Conservation (phyloP, 805 yeast species). For the Saccharomycopsis sp. region DNA sequence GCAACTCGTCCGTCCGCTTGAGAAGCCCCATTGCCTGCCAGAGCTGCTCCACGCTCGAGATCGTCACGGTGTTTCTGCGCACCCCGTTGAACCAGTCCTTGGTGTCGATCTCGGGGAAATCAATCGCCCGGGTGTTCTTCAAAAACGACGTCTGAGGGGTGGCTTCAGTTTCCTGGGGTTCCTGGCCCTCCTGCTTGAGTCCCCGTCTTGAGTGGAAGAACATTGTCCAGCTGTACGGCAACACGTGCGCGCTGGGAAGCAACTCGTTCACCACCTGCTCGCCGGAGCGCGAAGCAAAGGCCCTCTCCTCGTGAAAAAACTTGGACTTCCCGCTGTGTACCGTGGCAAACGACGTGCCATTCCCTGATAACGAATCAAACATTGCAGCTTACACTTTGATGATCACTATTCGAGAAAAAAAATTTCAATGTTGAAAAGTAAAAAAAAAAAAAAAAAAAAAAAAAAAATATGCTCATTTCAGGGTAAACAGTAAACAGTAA, state of each 20-base stretch:
- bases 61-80: conserved; percentile 16
- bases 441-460: neutral
- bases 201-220: conserved; percentile 14
- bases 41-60: conserved; percentile 45
- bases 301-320: conserved; percentile 7
- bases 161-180: conserved; percentile 2
- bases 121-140: conserved; percentile 16
- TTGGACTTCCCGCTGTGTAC: conserved; percentile 8
- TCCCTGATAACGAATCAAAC: conserved; percentile 1
- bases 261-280: neutral
- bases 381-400: too few species aligned
- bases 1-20: conserved; percentile 32
- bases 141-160: conserved; percentile 12
- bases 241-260: conserved; percentile 12
- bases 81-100: conserved; percentile 7
- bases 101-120: conserved; percentile 12
- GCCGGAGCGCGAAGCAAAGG: neutral
- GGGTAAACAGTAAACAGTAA: too few species aligned
- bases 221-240: conserved; percentile 19
- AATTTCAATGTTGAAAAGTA: neutral
- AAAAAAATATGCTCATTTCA: too few species aligned
- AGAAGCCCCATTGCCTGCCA: conserved; percentile 37
- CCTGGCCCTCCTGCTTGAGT: neutral
- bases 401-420: too few species aligned
- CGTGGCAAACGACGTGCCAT: too few species aligned